Evolutionary conservation across 2,329 filamentous ascomycete species (phyloP).

Genomic region (Cladophialophora carrionii): DNA sequence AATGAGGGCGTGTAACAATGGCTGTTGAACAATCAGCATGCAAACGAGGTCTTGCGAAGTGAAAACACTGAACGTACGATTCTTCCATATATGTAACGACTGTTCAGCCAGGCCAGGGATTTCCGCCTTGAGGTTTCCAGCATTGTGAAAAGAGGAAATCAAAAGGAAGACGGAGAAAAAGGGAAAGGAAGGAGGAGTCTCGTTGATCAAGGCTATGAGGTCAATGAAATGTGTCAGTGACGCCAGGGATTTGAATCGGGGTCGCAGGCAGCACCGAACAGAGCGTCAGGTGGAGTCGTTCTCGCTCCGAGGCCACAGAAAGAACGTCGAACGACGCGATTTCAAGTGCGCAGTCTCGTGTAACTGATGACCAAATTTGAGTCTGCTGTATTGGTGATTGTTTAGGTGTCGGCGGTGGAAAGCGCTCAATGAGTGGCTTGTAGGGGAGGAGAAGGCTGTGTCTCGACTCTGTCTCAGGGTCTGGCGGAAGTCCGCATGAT

Average conservation of each 20-base stretch:
- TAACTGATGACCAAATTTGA: constrained; percentile 5
- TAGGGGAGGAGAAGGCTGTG: not conserved
- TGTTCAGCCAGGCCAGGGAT: constrained; percentile 51
- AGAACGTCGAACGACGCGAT: not conserved
- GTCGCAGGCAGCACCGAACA: constrained; percentile 20
- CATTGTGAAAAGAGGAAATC: constrained; percentile 42
- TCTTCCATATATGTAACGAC: constrained; percentile 49
- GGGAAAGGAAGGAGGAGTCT: constrained; percentile 25
- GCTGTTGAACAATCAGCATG: constrained; percentile 57
- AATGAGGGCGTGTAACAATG: constrained; percentile 80
- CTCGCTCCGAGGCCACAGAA: not conserved
- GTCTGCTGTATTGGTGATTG: not conserved
- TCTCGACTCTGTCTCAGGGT: constrained; percentile 4
- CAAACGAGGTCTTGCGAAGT: not conserved
- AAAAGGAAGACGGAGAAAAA: constrained; percentile 31
- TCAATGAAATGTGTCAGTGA: constrained; percentile 26
- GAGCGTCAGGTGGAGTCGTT: constrained; percentile 8
- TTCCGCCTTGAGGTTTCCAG: constrained; percentile 47
- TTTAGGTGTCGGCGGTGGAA: not conserved
- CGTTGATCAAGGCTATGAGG: constrained; percentile 19
- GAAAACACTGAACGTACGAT: constrained; percentile 35
- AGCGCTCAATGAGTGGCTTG: not conserved
- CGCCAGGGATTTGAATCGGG: constrained; percentile 22
- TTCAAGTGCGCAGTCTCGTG: not conserved
- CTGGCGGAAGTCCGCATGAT: constrained; percentile 21